Evolutionary conservation across 495 filamentous ascomycete genomes (phyloP), one percentile per base, ranked within the genome.

Genomic region (Hypomontagnella submonticulosa): DNA sequence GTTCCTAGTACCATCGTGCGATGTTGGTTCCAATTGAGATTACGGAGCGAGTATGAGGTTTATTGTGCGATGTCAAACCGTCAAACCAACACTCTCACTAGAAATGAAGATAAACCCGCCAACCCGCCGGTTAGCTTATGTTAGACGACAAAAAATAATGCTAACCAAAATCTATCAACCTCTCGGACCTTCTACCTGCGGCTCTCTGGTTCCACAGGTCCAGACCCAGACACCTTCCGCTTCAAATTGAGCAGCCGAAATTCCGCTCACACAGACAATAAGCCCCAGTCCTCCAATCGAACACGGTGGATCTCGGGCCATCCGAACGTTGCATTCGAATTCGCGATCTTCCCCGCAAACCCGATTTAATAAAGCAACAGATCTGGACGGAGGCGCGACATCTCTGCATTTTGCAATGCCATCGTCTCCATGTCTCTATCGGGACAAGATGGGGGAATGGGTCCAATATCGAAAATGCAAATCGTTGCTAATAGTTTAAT

Each of bases 291-390:
- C 18, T 36, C 42, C 47, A 47, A 38, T 20, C 15, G 42, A 61
- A 33, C 41, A 16, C 47, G 38, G 64, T 62, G 64, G 64, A 67
- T 58, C 52, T 40, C 32, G 58, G 58, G 16, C 27, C 53, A 48
- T 33, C 53, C 33, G 53, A 56, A 54, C 38, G 55, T 68, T 23
- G 48, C 49, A 63, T 63, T 43, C 55, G 38, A 44, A 58, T 53
- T 63, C 55, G 49, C 66, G 40, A 69, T 63, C 54, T 63, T 69
- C 66, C 66, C 66, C 66, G 66, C 60, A 63, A 69, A 59, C 34
- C 59, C 55, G 60, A 55, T 51, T 63, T 36, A 55, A 57, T 63
- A 13, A 43, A 54, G 33, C 47, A 54, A 33, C 15, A 63, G 65
- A 68, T 68, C 59, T 57, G 30, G 16, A 53, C 42, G 36, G 27